A percentile compares a stretch with the other conserved stretches of the same genome.
phyloP scores from a whole-genome alignment of 352 stramenopile species.

The Pythium sp. region DNA sequence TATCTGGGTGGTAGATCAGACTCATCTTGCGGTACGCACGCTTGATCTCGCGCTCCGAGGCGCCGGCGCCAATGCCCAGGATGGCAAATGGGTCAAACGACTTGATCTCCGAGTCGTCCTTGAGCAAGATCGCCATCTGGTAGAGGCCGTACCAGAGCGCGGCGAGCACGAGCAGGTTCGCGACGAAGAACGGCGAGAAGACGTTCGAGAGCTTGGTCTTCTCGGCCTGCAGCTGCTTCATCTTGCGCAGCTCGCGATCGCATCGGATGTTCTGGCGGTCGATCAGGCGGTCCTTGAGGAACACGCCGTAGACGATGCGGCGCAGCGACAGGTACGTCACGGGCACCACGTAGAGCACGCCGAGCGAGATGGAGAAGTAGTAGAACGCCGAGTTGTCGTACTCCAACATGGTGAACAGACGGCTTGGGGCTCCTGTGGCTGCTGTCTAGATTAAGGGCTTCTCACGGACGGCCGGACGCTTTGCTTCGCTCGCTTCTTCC shows the following conservation, averaged over 20 bases:
- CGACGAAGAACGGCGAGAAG: conserved; percentile 74
- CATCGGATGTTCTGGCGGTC: conserved; percentile 80
- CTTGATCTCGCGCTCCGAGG: conserved; percentile 95
- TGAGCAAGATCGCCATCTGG: conserved; percentile 89
- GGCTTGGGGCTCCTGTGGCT: background rate
- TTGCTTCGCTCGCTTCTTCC: background rate
- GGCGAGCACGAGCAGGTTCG: conserved; percentile 71
- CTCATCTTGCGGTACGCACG: conserved; percentile 92
- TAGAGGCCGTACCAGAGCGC: conserved; percentile 84
- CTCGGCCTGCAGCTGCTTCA: conserved; percentile 83
- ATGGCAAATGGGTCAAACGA: conserved; percentile 98
- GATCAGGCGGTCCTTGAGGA: conserved; percentile 88
- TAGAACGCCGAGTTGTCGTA: conserved; percentile 99
- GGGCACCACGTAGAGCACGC: conserved; percentile 96
- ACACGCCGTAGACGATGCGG: conserved; percentile 85
- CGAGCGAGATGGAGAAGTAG: conserved; percentile 97
- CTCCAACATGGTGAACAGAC: conserved; percentile 86
- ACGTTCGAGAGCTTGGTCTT: conserved; percentile 85
- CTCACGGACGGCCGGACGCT: background rate
- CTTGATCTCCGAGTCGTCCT: conserved; percentile 97
- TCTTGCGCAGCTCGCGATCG: conserved; percentile 80
- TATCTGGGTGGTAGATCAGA: conserved; percentile 92
- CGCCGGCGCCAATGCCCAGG: conserved; percentile 90
- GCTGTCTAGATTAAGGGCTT: background rate
- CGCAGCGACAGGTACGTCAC: conserved; percentile 90